These are phyloP conservation scores for Acer yangbiense DNA, from an alignment of 345 rosid genomes.

Conservation along the genomic window DNA sequence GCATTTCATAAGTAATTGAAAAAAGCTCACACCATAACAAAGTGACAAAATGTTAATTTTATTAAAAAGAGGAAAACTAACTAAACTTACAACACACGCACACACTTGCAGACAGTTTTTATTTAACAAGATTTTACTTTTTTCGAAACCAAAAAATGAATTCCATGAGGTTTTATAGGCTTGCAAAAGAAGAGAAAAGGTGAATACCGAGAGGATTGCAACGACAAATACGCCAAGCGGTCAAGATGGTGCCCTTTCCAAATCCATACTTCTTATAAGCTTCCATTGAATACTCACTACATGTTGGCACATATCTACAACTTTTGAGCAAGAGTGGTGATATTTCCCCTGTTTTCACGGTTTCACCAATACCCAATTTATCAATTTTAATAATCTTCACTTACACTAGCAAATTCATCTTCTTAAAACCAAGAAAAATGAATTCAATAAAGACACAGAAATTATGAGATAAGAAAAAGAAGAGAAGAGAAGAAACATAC, in stretches of 20 bases:
- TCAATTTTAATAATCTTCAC: background rate
- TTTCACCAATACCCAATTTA: slow-evolving; percentile 18
- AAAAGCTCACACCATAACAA: background rate
- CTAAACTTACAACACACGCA: background rate
- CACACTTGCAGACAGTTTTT: background rate
- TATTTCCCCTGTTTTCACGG: slow-evolving; percentile 71
- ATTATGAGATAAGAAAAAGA: background rate
- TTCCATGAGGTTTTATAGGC: background rate
- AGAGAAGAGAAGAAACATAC: slow-evolving; percentile 27
- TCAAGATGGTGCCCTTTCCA: slow-evolving; percentile 67
- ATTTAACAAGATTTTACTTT: background rate
- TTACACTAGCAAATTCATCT: background rate
- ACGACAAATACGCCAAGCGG: slow-evolving; percentile 87
- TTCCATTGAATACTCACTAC: slow-evolving; percentile 91
- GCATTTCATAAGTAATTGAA: background rate
- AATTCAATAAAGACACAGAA: background rate
- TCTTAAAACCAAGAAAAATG: background rate
- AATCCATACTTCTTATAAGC: slow-evolving; percentile 93
- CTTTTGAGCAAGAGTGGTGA: slow-evolving; percentile 80
- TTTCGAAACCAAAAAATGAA: background rate
- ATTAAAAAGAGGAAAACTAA: background rate
- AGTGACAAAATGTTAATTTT: background rate
- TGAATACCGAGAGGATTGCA: slow-evolving; percentile 84
- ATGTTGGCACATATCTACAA: slow-evolving; percentile 82
- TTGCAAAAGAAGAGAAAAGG: background rate